phyloP scores from a whole-genome alignment of 2,329 filamentous ascomycete genomes.

The Teratosphaeria destructans region DNA sequence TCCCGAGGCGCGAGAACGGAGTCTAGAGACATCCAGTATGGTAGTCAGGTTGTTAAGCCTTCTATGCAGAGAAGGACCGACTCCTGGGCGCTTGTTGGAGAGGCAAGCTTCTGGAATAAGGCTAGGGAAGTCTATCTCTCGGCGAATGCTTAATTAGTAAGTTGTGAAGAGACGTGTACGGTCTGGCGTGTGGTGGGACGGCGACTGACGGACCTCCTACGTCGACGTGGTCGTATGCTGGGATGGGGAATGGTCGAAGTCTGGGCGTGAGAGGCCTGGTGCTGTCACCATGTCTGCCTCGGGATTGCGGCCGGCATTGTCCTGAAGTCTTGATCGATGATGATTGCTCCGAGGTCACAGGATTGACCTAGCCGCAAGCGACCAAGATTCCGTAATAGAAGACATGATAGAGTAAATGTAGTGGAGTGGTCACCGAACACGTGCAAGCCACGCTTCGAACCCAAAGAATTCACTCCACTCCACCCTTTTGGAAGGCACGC shows the following conservation, averaged over 20 bases:
- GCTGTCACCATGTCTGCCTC: not conserved
- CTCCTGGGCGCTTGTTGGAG: not conserved
- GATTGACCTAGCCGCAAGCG: not conserved
- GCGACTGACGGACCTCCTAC: not conserved
- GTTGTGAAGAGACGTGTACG: too few relatives aligned
- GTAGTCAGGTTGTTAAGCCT: not conserved
- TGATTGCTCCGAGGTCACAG: too few relatives aligned
- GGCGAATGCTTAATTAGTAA: too few relatives aligned
- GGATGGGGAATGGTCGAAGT: not conserved
- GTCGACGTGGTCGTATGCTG: not conserved
- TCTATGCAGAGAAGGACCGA: not conserved
- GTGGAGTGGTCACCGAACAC: not conserved
- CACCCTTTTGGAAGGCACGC: not conserved
- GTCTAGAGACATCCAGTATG: not conserved
- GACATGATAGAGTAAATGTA: not conserved
- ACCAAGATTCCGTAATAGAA: not conserved
- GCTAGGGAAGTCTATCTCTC: too few relatives aligned
- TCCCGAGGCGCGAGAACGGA: not conserved
- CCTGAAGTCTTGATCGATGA: too few relatives aligned
- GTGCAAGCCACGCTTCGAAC: not conserved
- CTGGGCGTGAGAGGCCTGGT: not conserved
- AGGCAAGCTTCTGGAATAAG: not conserved
- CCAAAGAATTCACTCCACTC: not conserved
- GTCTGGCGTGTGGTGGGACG: not conserved
- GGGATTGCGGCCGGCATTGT: too few relatives aligned